Conservation (phyloP, 148 eudicot species). For the Diospyros lotus region DNA sequence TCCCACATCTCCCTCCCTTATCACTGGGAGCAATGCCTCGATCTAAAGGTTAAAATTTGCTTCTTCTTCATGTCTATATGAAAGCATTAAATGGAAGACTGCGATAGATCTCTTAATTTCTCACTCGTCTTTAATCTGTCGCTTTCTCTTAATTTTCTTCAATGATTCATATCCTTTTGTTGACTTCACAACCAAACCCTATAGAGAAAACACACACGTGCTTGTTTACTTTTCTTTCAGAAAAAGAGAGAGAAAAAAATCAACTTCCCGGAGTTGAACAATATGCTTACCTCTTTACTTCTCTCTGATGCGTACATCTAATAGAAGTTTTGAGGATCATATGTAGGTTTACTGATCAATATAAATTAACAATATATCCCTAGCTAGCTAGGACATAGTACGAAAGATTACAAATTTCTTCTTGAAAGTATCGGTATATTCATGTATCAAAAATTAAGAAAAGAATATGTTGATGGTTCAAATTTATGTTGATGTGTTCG, state of each 20-base stretch:
- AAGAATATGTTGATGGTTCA: no score
- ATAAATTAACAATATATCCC: no score
- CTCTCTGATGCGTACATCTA: conserved; percentile 1
- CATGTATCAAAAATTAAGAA: no score
- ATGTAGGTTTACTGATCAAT: no score
- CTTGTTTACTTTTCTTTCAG: not conserved
- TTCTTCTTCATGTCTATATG: no score
- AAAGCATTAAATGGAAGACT: conserved; percentile 7
- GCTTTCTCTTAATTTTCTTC: not conserved
- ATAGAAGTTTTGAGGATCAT: no score
- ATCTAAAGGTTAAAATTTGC: conserved; percentile 55
- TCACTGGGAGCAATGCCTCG: conserved; percentile 96
- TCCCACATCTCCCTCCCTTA: conserved; percentile 71
- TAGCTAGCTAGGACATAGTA: no score
- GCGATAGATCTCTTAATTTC: conserved; percentile 2
- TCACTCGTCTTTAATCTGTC: not conserved
- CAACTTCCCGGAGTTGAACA: not conserved
- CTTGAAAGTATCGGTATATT: no score
- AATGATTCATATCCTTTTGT: not conserved
- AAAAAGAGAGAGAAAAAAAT: not conserved
- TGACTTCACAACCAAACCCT: conserved; percentile 4
- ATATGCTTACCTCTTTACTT: not conserved
- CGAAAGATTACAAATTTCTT: no score
- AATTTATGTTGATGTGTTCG: not conserved
- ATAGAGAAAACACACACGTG: not conserved